A percentile compares a stretch with the other conserved stretches of the same genome.
Evolutionary conservation across 768 basidiomycete species (phyloP).

Genomic region (Roridomyces roridus): DNA sequence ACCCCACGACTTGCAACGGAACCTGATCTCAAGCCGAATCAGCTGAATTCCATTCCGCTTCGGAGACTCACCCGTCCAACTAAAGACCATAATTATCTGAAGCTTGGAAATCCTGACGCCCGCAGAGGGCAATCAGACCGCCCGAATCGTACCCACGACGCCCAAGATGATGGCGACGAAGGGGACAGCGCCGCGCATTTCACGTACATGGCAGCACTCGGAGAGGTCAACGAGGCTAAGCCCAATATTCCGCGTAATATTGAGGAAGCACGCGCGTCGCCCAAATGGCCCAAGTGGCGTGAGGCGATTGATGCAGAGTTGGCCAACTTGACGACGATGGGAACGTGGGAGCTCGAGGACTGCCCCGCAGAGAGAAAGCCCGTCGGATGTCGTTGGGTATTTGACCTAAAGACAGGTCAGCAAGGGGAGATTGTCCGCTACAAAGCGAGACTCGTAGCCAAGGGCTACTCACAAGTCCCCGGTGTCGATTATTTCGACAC

Average conservation of each 20-base stretch:
- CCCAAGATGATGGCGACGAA: neutral
- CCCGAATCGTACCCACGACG: neutral
- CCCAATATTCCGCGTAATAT: neutral
- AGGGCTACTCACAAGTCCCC: slow-evolving; percentile 9
- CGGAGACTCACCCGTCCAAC: neutral
- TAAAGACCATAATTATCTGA: neutral
- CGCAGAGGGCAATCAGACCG: neutral
- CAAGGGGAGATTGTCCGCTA: slow-evolving; percentile 8
- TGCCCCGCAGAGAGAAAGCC: slow-evolving; percentile 4
- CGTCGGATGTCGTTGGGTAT: too few relatives aligned
- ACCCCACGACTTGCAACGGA: neutral
- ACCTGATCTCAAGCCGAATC: neutral
- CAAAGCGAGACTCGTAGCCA: slow-evolving; percentile 11
- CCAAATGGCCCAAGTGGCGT: slow-evolving; percentile 3
- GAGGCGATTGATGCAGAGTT: neutral
- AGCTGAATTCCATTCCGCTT: slow-evolving; percentile 1
- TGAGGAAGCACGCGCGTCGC: neutral
- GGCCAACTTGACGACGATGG: neutral
- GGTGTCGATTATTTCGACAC: slow-evolving; percentile 7
- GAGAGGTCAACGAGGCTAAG: neutral
- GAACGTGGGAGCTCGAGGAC: slow-evolving; percentile 5
- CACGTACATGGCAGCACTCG: neutral
- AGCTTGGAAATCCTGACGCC: neutral
- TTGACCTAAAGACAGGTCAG: slow-evolving; percentile 12
- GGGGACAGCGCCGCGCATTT: neutral